phyloP scores from a whole-genome alignment of 371 early-diverging fungal genomes.

The Antonospora locustae region DNA sequence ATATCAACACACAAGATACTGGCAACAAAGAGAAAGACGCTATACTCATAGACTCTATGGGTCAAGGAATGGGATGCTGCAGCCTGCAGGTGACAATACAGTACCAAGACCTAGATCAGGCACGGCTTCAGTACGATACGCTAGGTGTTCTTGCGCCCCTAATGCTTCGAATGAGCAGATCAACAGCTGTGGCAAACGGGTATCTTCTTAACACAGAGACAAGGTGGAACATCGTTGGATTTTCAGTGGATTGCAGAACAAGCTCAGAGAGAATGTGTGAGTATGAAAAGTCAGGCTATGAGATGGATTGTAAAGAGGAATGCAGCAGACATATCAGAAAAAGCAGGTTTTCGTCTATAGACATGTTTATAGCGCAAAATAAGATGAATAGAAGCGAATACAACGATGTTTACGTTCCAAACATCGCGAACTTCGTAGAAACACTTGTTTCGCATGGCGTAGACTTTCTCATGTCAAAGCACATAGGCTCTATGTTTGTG shows the following conservation, averaged over 20 bases:
- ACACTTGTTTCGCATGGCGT: constrained; percentile 61
- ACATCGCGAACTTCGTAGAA: constrained; percentile 64
- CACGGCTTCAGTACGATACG: constrained; percentile 78
- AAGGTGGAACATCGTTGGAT: constrained; percentile 86
- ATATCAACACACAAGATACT: neutral
- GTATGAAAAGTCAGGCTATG: neutral
- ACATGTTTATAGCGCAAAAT: constrained; percentile 64
- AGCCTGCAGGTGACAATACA: constrained; percentile 96
- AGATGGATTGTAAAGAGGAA: neutral
- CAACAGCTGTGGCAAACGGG: constrained; percentile 79
- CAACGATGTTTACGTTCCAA: constrained; percentile 73
- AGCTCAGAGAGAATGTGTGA: constrained; percentile 70
- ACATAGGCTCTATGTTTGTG: constrained; percentile 84
- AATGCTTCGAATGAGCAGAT: constrained; percentile 80
- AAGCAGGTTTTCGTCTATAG: constrained; percentile 85
- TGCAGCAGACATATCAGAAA: constrained; percentile 62
- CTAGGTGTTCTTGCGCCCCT: constrained; percentile 77
- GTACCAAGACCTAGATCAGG: constrained; percentile 79
- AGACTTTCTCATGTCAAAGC: constrained; percentile 73
- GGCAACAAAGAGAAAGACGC: constrained; percentile 56
- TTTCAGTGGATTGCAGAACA: constrained; percentile 82
- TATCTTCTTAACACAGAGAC: constrained; percentile 84
- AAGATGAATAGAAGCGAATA: constrained; percentile 59
- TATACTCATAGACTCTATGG: constrained; percentile 94
- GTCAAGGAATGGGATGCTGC: constrained; percentile 96